Evolutionary conservation across 306 rosid species (phyloP), one percentile per base, ranked within the genome.

Genomic region (Vachellia collinsii): DNA sequence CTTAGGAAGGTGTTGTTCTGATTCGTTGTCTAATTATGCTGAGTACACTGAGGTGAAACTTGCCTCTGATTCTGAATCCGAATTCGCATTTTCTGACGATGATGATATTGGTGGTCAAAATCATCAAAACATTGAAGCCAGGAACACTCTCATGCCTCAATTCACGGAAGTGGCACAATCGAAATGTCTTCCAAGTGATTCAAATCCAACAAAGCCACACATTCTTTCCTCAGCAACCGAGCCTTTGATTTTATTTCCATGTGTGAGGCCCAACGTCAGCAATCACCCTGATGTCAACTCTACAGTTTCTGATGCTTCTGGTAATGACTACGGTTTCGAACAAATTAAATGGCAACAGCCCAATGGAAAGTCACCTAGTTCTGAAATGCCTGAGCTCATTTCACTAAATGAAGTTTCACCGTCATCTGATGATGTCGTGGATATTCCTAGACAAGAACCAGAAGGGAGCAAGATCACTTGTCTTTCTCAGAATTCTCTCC

Each of bases 1-100:
- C 75, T 59, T 79, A 46, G 88, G 78, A 71, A 86, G 80, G 70
- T 20, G 16, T 41, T 64, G 61, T 53, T 74, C 69, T 58, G 83
- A 77, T 78, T 83, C 85, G 38, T 74, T 87, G 64, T 76, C 90
- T 73, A 64, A 64, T 36, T 77, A 82, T 74, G 87, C 85, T 38
- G 92, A 89, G 36, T 88, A 90, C 85, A 81, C 70, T 16, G 89
- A 87, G 82, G 80, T 90, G 84, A 91, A 87, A 68, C 82, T 86
- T 53, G 59, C 20, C 77, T 91, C 97, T 77, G 98, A 94, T 78
- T 87, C 91, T 46, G 97, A 94, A 63, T 86, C 91, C 9, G 97
- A 94, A 69, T 58, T 86, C 61, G 83, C 79, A 50, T 82, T 84
- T 84, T 90, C 91, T 62, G 92, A 89, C 69, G 91, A 92, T 4